Evolutionary conservation across 768 basidiomycete species (phyloP).

Genomic region (Clitopilus passeckerianus): DNA sequence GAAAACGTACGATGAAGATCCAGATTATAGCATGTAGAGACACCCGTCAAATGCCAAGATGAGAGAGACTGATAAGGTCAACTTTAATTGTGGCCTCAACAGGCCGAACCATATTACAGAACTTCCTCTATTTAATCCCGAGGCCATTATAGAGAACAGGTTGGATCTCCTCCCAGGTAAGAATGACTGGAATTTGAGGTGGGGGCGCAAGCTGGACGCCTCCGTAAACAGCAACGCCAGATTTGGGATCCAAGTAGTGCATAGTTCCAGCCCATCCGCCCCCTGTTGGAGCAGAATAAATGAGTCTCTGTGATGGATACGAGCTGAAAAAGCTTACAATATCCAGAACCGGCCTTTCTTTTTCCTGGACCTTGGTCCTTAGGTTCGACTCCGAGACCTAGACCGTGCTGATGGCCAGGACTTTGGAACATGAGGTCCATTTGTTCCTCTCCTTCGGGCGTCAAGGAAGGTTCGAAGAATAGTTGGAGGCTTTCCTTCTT

Average conservation of each 20-base stretch:
- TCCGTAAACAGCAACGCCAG: neutral
- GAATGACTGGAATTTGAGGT: neutral
- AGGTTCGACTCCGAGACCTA: neutral
- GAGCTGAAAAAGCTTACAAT: neutral
- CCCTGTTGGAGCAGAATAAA: neutral
- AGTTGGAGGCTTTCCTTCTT: slow-evolving; percentile 1
- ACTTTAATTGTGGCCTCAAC: no score
- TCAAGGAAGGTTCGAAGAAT: slow-evolving; percentile 10
- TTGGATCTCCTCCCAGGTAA: neutral
- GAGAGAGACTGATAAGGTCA: no score
- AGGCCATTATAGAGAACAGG: neutral
- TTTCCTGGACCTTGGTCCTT: neutral
- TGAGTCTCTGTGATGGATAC: neutral
- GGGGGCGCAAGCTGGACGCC: neutral
- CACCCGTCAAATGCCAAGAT: no score
- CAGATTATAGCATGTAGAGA: no score
- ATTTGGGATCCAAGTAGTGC: neutral
- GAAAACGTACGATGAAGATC: no score
- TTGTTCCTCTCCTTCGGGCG: neutral
- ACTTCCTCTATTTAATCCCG: neutral
- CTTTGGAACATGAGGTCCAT: neutral
- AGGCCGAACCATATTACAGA: neutral
- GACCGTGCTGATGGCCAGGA: neutral
- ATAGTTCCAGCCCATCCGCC: neutral
- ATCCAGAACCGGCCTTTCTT: neutral